A percentile compares a stretch with the other conserved stretches of the same genome.
Conservation (phyloP, 2,329 filamentous ascomycete species). For the Phyllosticta citrichinensis region DNA sequence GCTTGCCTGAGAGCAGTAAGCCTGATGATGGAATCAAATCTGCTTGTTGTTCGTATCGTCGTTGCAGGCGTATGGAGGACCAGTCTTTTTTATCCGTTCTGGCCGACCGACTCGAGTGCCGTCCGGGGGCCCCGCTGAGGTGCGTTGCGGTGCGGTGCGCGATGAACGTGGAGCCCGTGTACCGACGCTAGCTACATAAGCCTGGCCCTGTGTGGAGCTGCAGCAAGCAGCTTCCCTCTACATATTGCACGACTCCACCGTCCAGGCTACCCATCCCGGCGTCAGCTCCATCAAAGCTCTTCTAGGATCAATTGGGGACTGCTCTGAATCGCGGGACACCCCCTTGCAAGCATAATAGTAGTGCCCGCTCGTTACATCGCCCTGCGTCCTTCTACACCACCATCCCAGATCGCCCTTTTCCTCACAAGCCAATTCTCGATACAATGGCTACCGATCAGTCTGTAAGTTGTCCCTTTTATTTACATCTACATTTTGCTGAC, state of each 20-base stretch:
- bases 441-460: conserved; percentile 33
- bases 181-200: background rate
- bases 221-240: background rate
- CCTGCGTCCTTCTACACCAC: background rate
- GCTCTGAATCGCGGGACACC: background rate
- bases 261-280: conserved; percentile 4
- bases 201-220: background rate
- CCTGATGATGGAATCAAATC: no score
- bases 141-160: background rate
- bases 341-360: conserved; percentile 5
- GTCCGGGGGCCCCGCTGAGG: background rate
- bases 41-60: no score
- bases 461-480: conserved; percentile 15
- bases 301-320: conserved; percentile 6
- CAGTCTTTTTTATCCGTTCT: no score
- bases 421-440: background rate
- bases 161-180: background rate
- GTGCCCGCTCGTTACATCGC: background rate
- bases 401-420: background rate
- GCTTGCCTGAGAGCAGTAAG: no score
- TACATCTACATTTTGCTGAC: background rate
- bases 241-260: conserved; percentile 6
- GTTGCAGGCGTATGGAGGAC: no score
- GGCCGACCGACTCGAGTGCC: background rate
- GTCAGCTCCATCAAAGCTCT: background rate